phyloP scores from a whole-genome alignment of 352 stramenopile species.

The Saprolegnia diclina region DNA sequence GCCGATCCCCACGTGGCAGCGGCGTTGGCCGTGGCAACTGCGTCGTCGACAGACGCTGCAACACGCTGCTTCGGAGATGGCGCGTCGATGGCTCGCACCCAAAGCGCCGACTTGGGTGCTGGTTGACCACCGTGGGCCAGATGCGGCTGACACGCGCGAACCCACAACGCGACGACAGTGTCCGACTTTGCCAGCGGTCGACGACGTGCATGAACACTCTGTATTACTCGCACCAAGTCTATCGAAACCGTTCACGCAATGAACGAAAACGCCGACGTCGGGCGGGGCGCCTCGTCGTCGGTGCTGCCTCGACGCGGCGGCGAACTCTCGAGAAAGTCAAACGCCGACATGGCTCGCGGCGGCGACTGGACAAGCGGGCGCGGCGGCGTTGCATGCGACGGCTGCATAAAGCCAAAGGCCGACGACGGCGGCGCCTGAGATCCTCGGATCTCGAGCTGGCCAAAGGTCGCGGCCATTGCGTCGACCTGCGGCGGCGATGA shows the following conservation, averaged over 20 bases:
- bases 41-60: too few species aligned
- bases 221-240: not conserved
- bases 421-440: not conserved
- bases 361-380: not conserved
- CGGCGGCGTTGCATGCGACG: not conserved
- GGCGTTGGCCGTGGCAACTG: too few species aligned
- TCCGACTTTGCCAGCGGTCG: too few species aligned
- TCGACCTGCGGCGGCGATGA: slow-evolving; percentile 26
- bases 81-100: too few species aligned
- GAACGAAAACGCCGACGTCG: slow-evolving; percentile 55
- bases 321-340: slow-evolving; percentile 4
- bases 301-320: not conserved
- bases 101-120: too few species aligned
- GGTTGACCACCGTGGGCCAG: too few species aligned
- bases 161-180: too few species aligned
- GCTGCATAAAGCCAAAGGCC: slow-evolving; percentile 13
- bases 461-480: not conserved
- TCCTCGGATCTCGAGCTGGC: not conserved
- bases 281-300: slow-evolving; percentile 23
- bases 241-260: slow-evolving; percentile 32
- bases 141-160: too few species aligned
- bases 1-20: not conserved
- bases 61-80: too few species aligned
- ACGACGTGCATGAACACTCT: too few species aligned
- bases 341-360: not conserved